Percentiles rank a stretch among this genome's conserved stretches.
Evolutionary conservation across 495 filamentous ascomycete species (phyloP).

Genomic region (Neurospora discreta): DNA sequence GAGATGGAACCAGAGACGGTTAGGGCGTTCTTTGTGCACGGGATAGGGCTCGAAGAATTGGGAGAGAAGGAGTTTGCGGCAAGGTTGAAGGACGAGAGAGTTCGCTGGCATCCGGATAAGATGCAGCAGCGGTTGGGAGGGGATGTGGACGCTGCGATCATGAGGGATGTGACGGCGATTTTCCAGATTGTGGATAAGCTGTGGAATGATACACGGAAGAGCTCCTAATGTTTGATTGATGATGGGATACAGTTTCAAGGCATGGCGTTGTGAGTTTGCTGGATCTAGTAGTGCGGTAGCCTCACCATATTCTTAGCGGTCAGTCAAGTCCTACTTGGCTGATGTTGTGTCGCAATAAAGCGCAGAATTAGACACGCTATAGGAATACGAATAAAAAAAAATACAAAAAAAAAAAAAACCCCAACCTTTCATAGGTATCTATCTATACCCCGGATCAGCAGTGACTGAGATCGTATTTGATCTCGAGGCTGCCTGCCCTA

Average conservation of each 20-base stretch:
- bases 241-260: not conserved
- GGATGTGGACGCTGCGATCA: slow-evolving; percentile 54
- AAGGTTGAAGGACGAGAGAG: slow-evolving; percentile 70
- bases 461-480: not conserved
- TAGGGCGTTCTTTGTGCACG: slow-evolving; percentile 31
- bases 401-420: no score
- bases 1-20: slow-evolving; percentile 21
- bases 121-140: slow-evolving; percentile 80
- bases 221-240: not conserved
- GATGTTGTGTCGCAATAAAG: not conserved
- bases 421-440: no score
- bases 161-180: slow-evolving; percentile 67
- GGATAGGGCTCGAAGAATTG: slow-evolving; percentile 43
- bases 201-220: slow-evolving; percentile 52
- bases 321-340: not conserved
- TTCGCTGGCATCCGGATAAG: slow-evolving; percentile 98
- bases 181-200: slow-evolving; percentile 85
- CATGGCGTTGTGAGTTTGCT: not conserved
- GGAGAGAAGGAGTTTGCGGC: slow-evolving; percentile 45
- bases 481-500: not conserved
- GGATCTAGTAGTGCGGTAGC: not conserved
- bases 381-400: not conserved
- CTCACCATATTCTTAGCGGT: not conserved
- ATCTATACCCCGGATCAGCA: no score
- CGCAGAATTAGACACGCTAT: not conserved